Conservation (phyloP, 345 rosid species). For the Linum trigynum region DNA sequence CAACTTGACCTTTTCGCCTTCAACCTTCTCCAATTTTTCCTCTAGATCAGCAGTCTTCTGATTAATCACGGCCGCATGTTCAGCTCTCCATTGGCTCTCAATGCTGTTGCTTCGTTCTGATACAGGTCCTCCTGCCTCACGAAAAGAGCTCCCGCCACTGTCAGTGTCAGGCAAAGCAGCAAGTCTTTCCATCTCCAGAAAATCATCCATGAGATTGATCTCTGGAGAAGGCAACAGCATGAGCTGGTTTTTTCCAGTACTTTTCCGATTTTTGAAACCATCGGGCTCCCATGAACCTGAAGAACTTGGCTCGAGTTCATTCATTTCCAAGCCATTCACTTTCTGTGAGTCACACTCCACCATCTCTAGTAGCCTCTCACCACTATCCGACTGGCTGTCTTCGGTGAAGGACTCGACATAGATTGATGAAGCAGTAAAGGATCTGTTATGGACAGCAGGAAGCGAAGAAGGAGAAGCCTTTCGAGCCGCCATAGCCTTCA, state of each 20-base stretch:
- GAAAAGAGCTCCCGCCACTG: conserved; percentile 22
- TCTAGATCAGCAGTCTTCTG: conserved; percentile 49
- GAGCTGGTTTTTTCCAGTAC: conserved; percentile 19
- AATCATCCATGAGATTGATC: conserved; percentile 86
- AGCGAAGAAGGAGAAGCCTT: conserved; percentile 21
- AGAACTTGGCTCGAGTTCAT: conserved; percentile 22
- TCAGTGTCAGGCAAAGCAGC: conserved; percentile 47
- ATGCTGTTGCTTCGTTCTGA: conserved; percentile 25
- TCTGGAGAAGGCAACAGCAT: conserved; percentile 33
- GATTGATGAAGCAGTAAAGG: conserved; percentile 34
- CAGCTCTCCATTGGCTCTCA: conserved; percentile 30
- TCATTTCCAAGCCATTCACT: conserved; percentile 16
- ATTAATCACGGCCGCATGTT: conserved; percentile 35
- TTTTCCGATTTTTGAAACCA: conserved; percentile 32
- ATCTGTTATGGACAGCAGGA: conserved; percentile 19
- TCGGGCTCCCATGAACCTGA: conserved; percentile 32
- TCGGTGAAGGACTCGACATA: conserved; percentile 47
- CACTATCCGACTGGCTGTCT: conserved; percentile 58
- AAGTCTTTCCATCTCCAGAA: conserved; percentile 89
- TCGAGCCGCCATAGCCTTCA: conserved; percentile 37
- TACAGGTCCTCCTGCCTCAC: conserved; percentile 17
- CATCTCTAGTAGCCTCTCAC: conserved; percentile 33
- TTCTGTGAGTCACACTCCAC: conserved; percentile 38
- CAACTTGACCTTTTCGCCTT: conserved; percentile 47
- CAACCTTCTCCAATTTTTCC: conserved; percentile 43